Evolutionary conservation across 192 early-diverging fungal species (phyloP), one percentile per base, ranked within the genome.

Genomic region (Backusella mclennaniae): DNA sequence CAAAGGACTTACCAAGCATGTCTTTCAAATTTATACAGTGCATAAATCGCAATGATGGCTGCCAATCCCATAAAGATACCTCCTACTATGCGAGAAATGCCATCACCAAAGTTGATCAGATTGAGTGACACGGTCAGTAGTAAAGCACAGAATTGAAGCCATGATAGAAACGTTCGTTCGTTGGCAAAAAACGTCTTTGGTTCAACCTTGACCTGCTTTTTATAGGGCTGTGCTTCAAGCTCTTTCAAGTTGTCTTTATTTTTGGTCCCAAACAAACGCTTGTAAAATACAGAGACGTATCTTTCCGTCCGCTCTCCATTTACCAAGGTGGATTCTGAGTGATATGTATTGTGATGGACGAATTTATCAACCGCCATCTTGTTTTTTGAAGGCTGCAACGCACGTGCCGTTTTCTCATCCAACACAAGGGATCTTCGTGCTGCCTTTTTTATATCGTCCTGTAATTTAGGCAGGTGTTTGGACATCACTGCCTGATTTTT

Each of bases 151-250:
- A 91, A 93, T 70, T 92, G 88, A 82, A 95, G 80, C 94, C 95
- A 96, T 19, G 87, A 84, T 29, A 96, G 82, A 82, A 96, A 96
- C 1, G 94, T 95, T 19, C 95, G 86, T 79, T 96, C 95, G 73
- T 96, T 95, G 36, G 94, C 94, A 80, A 96, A 92, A 73, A 89
- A 95, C 12, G 93, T 90, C 85, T 96, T 96, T 23, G 95, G 93
- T 77, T 96, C 95, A 11, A 94, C 89, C 41, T 90, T 85, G 39
- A 93, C 82, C 21, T 88, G 84, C n/a, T 72, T 49, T 33, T 35
- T 33, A 8, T n/a, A 35, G 1, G 19, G 15, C 1, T n/a, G 19
- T 35, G 31, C 21, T 23, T 38, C 67, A 69, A 38, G 35, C 33
- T 21, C 31, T 35, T 35, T 35, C 35, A 69, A n/a, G 5, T 23